These are phyloP conservation scores for Fraxinus anomala DNA, from an alignment of 257 asterid species.

Conservation along the genomic window DNA sequence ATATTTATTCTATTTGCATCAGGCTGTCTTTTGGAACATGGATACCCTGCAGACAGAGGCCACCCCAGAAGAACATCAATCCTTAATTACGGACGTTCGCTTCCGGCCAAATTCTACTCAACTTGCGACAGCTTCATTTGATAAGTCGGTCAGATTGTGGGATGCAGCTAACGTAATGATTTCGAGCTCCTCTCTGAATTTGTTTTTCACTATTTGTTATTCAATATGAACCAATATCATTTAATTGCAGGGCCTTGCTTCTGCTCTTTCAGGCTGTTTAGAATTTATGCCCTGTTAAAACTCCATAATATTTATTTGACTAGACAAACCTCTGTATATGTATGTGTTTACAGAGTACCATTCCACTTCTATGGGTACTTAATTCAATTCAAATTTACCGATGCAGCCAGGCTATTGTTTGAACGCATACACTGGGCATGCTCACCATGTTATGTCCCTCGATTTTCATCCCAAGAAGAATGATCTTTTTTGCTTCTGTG, in stretches of 20 bases:
- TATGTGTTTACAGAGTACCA: background rate
- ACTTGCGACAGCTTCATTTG: conserved; percentile 85
- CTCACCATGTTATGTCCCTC: conserved; percentile 78
- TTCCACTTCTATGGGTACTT: background rate
- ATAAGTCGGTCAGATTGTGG: conserved; percentile 90
- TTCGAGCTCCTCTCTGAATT: conserved; percentile 16
- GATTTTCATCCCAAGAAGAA: conserved; percentile 95
- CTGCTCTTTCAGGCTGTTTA: background rate
- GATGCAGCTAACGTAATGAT: conserved; percentile 84
- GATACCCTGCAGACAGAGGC: conserved; percentile 47
- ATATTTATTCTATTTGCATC: conserved; percentile 12
- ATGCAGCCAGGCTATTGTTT: conserved; percentile 53
- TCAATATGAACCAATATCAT: no score
- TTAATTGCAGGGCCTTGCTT: background rate
- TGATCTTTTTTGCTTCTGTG: conserved; percentile 91
- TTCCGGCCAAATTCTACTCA: conserved; percentile 90
- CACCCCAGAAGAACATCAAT: conserved; percentile 75
- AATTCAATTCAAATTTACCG: no score
- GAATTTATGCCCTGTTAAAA: background rate
- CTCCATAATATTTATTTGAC: background rate
- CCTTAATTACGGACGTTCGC: conserved; percentile 80
- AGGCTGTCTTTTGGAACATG: conserved; percentile 98
- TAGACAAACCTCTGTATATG: background rate
- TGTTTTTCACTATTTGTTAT: background rate
- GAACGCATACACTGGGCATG: conserved; percentile 76